Evolutionary conservation across 345 rosid species (phyloP).

Genomic region (Gossypium arboreum): DNA sequence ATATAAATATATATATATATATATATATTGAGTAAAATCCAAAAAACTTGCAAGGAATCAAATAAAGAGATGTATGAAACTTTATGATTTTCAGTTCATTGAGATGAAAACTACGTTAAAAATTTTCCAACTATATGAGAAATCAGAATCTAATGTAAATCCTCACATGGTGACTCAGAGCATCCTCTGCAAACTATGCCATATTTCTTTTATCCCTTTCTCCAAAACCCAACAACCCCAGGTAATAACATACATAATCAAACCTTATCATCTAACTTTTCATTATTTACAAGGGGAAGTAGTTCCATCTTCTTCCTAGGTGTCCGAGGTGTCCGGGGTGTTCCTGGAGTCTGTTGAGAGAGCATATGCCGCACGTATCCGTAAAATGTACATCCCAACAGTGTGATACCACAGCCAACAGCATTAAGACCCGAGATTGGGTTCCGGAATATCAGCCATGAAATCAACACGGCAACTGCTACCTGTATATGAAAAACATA

Average conservation of each 20-base stretch:
- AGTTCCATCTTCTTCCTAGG: conserved; percentile 73
- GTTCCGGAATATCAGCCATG: conserved; percentile 90
- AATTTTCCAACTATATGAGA: too few species aligned
- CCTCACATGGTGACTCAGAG: too few species aligned
- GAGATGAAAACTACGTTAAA: not conserved
- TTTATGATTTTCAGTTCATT: not conserved
- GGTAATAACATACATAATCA: not conserved
- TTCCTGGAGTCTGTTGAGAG: conserved; percentile 73
- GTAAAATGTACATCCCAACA: conserved; percentile 87
- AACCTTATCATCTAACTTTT: conserved; percentile 76
- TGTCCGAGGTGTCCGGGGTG: conserved; percentile 88
- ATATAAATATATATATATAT: too few species aligned
- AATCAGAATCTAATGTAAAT: too few species aligned
- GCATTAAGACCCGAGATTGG: conserved; percentile 83
- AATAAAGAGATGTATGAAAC: too few species aligned
- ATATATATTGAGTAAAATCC: too few species aligned
- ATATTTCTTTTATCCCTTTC: too few species aligned
- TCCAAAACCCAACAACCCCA: not conserved
- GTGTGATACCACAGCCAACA: conserved; percentile 87
- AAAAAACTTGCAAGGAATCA: too few species aligned
- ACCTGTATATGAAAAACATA: conserved; percentile 47
- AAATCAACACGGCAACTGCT: conserved; percentile 85
- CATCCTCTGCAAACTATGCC: too few species aligned
- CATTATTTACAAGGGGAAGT: conserved; percentile 81
- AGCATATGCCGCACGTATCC: conserved; percentile 88